Percentiles rank a stretch among this genome's conserved stretches.
Conservation (phyloP, 805 yeast species). For the Starmerella asiatica region DNA sequence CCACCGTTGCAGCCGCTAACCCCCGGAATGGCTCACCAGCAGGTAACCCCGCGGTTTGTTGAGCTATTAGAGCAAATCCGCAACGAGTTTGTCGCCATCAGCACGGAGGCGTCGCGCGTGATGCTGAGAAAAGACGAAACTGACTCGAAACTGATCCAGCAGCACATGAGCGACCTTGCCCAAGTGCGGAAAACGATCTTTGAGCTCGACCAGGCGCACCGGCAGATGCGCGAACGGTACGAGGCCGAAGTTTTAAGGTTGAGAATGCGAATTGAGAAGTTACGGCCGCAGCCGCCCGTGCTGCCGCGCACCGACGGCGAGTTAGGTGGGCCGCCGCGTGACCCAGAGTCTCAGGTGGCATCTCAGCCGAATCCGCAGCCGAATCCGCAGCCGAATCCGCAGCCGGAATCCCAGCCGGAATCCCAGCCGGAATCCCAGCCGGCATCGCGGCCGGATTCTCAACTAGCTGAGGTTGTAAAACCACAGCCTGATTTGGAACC, state of each 20-base stretch:
- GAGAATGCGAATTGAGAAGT: slow-evolving; percentile 63
- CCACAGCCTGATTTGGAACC: neutral
- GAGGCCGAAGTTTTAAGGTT: slow-evolving; percentile 82
- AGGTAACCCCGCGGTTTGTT: slow-evolving; percentile 31
- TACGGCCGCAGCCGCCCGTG: slow-evolving; percentile 14
- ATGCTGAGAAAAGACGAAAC: slow-evolving; percentile 86
- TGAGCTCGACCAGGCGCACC: slow-evolving; percentile 86
- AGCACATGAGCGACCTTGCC: slow-evolving; percentile 85
- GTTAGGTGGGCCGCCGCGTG: neutral
- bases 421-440: neutral
- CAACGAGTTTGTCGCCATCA: slow-evolving; percentile 75
- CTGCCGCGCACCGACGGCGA: neutral
- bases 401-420: neutral
- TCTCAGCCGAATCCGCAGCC: neutral
- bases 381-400: slow-evolving; percentile 2
- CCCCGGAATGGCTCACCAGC: slow-evolving; percentile 5
- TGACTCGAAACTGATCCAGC: slow-evolving; percentile 64
- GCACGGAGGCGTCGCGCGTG: slow-evolving; percentile 72
- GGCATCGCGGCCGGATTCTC: neutral
- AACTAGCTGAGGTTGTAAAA: neutral
- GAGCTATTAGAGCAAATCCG: slow-evolving; percentile 86
- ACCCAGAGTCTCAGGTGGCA: slow-evolving; percentile 1
- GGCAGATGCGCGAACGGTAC: slow-evolving; percentile 88
- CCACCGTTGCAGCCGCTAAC: slow-evolving; percentile 9
- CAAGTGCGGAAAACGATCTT: slow-evolving; percentile 87